Evolutionary conservation across 1,284 basidiomycete genomes (phyloP).

Genomic region (Leccinum cinnamomeum): DNA sequence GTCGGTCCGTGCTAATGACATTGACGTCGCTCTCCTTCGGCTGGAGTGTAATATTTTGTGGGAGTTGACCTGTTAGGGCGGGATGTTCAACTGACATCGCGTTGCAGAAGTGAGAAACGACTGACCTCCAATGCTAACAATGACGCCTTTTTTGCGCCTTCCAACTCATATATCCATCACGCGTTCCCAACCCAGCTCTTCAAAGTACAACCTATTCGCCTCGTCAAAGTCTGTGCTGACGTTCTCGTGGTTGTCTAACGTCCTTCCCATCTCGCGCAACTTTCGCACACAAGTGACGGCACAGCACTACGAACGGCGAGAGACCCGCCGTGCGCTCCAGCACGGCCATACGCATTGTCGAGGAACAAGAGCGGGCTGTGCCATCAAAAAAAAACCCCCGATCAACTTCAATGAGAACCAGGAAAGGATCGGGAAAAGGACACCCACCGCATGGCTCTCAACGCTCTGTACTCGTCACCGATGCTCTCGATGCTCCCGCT

Average conservation of each 20-base stretch:
- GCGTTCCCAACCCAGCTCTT: slow-evolving; percentile 95
- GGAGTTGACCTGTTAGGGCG: slow-evolving; percentile 73
- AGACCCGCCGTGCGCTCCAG: slow-evolving; percentile 69
- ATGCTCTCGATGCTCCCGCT: slow-evolving; percentile 67
- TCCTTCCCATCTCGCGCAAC: slow-evolving; percentile 78
- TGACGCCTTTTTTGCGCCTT: slow-evolving; percentile 84
- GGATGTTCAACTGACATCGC: background rate
- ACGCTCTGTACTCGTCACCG: slow-evolving; percentile 76
- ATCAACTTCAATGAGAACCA: background rate
- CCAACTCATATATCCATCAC: slow-evolving; percentile 99
- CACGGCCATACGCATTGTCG: slow-evolving; percentile 69
- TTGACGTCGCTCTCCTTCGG: slow-evolving; percentile 90
- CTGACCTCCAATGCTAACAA: slow-evolving; percentile 95
- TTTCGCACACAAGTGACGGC: slow-evolving; percentile 96
- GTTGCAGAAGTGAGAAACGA: background rate
- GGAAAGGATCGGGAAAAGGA: background rate
- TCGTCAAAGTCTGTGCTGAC: slow-evolving; percentile 99
- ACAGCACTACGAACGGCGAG: slow-evolving; percentile 82
- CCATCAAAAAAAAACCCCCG: slow-evolving; percentile 34
- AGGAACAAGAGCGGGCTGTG: slow-evolving; percentile 83
- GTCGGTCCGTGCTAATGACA: slow-evolving; percentile 97
- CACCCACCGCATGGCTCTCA: slow-evolving; percentile 78
- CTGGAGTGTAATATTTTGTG: slow-evolving; percentile 97
- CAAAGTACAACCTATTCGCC: slow-evolving; percentile 98
- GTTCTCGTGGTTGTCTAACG: slow-evolving; percentile 90